phyloP scores from a whole-genome alignment of 768 basidiomycete genomes.

The Suillus luteus region DNA sequence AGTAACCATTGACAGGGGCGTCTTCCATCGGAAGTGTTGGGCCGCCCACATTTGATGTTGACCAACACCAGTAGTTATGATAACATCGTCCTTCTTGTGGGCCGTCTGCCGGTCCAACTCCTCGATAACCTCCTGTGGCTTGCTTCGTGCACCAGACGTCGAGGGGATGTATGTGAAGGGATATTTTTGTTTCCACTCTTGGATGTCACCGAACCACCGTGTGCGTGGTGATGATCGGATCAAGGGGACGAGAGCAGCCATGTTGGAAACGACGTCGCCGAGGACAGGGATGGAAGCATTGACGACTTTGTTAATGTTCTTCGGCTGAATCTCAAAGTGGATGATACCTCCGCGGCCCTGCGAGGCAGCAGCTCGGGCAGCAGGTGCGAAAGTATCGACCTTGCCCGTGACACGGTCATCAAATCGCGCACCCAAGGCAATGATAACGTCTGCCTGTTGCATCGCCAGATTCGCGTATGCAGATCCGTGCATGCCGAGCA shows the following conservation, averaged over 20 bases:
- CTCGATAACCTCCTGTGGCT: conserved; percentile 96
- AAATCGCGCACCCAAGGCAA: conserved; percentile 94
- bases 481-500: conserved; percentile 99
- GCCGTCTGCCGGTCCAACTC: conserved; percentile 84
- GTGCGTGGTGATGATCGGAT: conserved; percentile 64
- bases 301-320: conserved; percentile 99
- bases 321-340: conserved; percentile 98
- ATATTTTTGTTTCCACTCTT: conserved; percentile 80
- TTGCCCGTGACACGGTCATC: conserved; percentile 98
- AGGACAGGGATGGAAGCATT: conserved; percentile 92
- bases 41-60: conserved; percentile 99
- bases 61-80: conserved; percentile 93
- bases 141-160: conserved; percentile 59
- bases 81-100: conserved; percentile 80
- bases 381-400: conserved; percentile 87
- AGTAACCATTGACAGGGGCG: conserved; percentile 86
- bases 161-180: conserved; percentile 87
- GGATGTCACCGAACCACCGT: conserved; percentile 85
- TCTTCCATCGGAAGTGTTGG: conserved; percentile 89
- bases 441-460: conserved; percentile 96
- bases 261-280: conserved; percentile 87
- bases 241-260: conserved; percentile 80
- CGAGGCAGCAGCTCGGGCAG: conserved; percentile 80
- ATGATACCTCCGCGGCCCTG: conserved; percentile 94
- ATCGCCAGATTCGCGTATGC: conserved; percentile 98